Conservation (phyloP, 176 grass and related monocot species). For the Hordeum marinum region DNA sequence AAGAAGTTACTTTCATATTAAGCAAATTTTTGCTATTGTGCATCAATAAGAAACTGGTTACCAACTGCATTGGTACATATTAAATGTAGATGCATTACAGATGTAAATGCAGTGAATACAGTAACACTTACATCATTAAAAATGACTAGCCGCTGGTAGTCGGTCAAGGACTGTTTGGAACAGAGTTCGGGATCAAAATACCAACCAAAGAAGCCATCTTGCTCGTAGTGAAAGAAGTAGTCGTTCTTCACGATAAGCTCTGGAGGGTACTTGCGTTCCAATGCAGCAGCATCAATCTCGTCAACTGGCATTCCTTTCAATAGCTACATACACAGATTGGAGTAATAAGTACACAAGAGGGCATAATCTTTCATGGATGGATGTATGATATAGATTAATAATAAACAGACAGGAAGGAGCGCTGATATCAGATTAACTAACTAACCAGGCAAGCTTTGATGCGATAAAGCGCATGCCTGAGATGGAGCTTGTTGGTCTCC, state of each 20-base stretch:
- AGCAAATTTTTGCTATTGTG: too few species aligned
- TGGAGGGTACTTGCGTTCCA: neutral
- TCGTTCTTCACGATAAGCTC: neutral
- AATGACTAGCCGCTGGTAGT: constrained; percentile 5
- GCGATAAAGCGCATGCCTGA: too few species aligned
- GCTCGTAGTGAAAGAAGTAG: neutral
- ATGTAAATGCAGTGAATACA: neutral
- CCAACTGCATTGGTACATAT: too few species aligned
- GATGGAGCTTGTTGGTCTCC: too few species aligned
- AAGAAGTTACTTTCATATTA: neutral
- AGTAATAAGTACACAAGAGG: too few species aligned
- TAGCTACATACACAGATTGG: neutral
- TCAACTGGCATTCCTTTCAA: neutral
- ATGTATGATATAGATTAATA: too few species aligned
- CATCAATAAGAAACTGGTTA: too few species aligned
- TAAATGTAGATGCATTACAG: neutral
- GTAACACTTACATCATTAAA: neutral
- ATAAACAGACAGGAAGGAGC: too few species aligned
- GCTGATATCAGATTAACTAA: too few species aligned
- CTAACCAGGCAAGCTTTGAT: too few species aligned
- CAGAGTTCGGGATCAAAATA: neutral
- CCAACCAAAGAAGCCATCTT: neutral
- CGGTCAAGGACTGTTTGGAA: neutral
- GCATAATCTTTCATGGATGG: too few species aligned
- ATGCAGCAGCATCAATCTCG: neutral